Evolutionary conservation across 2,329 filamentous ascomycete species (phyloP).

Genomic region (Didymella arachidicola): DNA sequence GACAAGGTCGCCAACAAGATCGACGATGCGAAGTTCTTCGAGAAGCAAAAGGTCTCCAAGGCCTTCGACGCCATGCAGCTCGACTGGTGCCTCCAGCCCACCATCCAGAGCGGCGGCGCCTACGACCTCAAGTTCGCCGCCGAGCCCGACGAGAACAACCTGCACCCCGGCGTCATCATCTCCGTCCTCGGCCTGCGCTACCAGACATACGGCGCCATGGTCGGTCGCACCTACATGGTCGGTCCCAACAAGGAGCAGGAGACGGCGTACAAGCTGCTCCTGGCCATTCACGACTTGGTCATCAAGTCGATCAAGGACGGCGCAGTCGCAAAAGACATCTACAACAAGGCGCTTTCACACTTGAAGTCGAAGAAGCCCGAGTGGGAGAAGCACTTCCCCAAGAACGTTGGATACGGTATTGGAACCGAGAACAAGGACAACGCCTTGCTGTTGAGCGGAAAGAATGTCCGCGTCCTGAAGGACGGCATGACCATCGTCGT

Average conservation of each 20-base stretch:
- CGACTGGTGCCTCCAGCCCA: conserved; percentile 91
- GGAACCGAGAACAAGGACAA: conserved; percentile 89
- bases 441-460: conserved; percentile 83
- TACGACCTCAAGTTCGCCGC: conserved; percentile 86
- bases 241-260: conserved; percentile 97
- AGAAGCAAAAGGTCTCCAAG: conserved; percentile 79
- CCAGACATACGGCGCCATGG: conserved; percentile 92
- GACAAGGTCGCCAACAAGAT: conserved; percentile 90
- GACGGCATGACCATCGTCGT: conserved; percentile 97
- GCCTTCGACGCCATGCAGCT: conserved; percentile 89
- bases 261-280: conserved; percentile 87
- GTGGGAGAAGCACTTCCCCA: conserved; percentile 91
- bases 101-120: conserved; percentile 93
- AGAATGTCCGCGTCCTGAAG: conserved; percentile 82
- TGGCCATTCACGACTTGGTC: conserved; percentile 84
- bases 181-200: conserved; percentile 92
- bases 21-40: conserved; percentile 93
- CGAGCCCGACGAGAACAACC: conserved; percentile 77
- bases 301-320: conserved; percentile 92
- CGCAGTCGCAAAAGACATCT: conserved; percentile 85
- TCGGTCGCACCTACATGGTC: conserved; percentile 93
- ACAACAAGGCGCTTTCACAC: conserved; percentile 81
- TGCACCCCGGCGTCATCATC: conserved; percentile 93
- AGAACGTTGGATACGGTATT: conserved; percentile 89
- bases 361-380: conserved; percentile 93